Evolutionary conservation across 2,329 filamentous ascomycete species (phyloP), one percentile per base, ranked within the genome.

Genomic region (Dactylellina leptospora): DNA sequence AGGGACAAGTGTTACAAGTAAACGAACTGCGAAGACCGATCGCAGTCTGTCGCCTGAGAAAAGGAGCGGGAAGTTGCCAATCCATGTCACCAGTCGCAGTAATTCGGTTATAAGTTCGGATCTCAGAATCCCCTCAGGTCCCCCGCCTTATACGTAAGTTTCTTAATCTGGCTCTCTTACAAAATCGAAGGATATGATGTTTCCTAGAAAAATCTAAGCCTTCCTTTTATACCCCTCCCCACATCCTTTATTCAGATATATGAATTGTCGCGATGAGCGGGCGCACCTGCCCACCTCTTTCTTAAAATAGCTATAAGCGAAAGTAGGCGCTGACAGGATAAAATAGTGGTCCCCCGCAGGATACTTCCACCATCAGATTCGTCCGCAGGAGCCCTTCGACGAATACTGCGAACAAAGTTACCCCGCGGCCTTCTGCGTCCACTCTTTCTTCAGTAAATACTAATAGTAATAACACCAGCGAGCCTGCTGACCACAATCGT

Each of bases 101-200:
- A 53, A 50, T 42, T 59, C 53, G 54, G 59, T 72, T 48, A 72
- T 55, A 48, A 55, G 59, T 40, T 72, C 59, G 42, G 68, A 72
- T 50, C 27, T 56, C 51, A 72, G 68, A 59, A 56, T 64, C 16
- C 59, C 68, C 10, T 72, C 66, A 18, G 59, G 59, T 59, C 68
- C 60, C 40, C 68, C 68, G 48, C 68, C 68, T 47, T 72, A 72
- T 44, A 72, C 59, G 68, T 72, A 55, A 72, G 68, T 72, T n/a
- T 4, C 4, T 20, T 45, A 45, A 38, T 33, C 59, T 72, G 64
- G 64, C 53, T 50, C 59, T 72, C 53, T 50, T 25, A 71, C 66
- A 59, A 28, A 50, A 50, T 53, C 66, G 42, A 72, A 45, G 51
- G 45, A 45, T 58, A 16, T 59, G 54, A 42, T 63, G 60, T 64